phyloP scores from a whole-genome alignment of 1,139 yeast species.

The Sporopachydermia cereana region DNA sequence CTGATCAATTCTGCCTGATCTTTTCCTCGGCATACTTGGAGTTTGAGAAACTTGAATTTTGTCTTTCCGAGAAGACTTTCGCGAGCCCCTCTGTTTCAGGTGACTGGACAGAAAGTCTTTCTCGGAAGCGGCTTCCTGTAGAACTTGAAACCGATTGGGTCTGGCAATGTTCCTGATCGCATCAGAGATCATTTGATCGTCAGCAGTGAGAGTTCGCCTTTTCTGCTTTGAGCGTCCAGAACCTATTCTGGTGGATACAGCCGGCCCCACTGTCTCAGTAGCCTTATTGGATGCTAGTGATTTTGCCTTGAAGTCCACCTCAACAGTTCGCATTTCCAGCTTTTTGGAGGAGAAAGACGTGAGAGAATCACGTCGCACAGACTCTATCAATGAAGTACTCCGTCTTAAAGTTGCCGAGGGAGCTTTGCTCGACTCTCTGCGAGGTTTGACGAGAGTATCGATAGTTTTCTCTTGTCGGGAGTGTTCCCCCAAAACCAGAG shows the following conservation, averaged over 20 bases:
- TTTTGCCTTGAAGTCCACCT: neutral
- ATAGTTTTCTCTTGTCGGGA: neutral
- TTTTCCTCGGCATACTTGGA: neutral
- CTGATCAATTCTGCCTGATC: neutral
- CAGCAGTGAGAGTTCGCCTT: neutral
- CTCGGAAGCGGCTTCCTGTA: slow-evolving; percentile 1
- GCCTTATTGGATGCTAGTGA: neutral
- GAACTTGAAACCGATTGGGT: neutral
- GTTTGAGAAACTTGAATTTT: neutral
- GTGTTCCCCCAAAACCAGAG: neutral
- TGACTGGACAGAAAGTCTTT: neutral
- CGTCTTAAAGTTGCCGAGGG: neutral
- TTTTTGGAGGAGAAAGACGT: neutral
- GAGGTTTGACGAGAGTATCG: too few relatives aligned
- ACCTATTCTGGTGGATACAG: neutral
- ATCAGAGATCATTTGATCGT: neutral
- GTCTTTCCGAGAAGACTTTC: neutral
- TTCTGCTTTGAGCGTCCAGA: neutral
- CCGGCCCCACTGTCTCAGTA: too few relatives aligned
- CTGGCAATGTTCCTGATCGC: neutral
- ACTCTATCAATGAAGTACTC: neutral
- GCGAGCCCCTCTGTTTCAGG: neutral
- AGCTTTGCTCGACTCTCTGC: neutral
- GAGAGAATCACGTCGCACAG: slow-evolving; percentile 1
- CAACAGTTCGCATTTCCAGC: slow-evolving; percentile 2